Conservation (phyloP, 225 moss, liverwort and hornwort species). For the Rhytidiadelphus loreus region DNA sequence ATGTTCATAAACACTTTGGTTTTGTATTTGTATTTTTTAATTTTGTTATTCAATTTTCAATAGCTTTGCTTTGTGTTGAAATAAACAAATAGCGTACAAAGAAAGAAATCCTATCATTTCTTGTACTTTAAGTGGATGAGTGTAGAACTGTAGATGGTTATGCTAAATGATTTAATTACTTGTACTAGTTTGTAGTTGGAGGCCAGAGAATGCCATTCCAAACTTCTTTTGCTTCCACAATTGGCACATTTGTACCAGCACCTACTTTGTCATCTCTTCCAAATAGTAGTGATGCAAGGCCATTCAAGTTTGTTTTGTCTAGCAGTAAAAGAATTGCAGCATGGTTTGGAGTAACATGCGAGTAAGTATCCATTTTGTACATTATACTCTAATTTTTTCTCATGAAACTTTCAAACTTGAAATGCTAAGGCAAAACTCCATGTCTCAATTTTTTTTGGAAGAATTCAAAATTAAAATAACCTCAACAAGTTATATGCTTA, state of each 20-base stretch:
- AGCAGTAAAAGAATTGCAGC: not conserved
- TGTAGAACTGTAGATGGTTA: not conserved
- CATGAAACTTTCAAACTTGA: not conserved
- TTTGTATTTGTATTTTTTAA: not conserved
- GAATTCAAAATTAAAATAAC: not conserved
- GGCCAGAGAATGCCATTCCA: not conserved
- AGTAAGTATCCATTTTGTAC: not conserved
- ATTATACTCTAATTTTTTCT: not conserved
- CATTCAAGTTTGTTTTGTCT: not conserved
- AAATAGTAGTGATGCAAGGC: not conserved
- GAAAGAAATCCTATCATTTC: rapidly evolving
- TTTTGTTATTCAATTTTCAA: not conserved
- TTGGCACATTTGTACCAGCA: not conserved
- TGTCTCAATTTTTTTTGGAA: not conserved
- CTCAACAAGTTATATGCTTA: rapidly evolving
- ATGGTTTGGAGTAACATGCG: conserved; percentile 20
- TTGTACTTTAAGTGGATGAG: not conserved
- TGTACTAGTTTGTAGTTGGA: not conserved
- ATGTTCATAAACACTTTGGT: not conserved
- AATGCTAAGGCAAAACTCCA: not conserved
- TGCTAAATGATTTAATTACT: not conserved
- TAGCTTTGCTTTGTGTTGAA: not conserved
- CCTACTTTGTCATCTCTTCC: not conserved
- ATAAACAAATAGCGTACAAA: not conserved
- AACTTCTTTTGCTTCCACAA: not conserved